Evolutionary conservation across 768 basidiomycete genomes (phyloP).

Genomic region (Fibroporia radiculosa): DNA sequence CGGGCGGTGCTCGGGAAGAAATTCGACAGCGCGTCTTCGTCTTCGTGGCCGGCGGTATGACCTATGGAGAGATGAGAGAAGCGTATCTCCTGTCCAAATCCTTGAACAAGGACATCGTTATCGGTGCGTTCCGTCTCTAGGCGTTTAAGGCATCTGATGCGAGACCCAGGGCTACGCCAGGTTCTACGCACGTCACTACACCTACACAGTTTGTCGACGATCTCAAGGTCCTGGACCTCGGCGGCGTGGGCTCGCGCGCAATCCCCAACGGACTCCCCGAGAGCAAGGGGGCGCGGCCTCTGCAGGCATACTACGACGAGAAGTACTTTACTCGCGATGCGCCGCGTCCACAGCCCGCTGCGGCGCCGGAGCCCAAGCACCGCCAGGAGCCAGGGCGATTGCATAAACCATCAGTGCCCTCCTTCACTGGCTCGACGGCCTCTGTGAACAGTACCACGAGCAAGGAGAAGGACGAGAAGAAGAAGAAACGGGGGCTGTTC

Average conservation of each 20-base stretch:
- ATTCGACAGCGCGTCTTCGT: conserved; percentile 74
- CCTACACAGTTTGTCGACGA: conserved; percentile 84
- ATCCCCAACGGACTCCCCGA: conserved; percentile 63
- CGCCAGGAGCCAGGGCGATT: conserved; percentile 18
- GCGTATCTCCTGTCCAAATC: conserved; percentile 71
- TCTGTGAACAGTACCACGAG: conserved; percentile 15
- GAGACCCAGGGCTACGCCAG: conserved; percentile 31
- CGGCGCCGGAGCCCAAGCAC: conserved; percentile 28
- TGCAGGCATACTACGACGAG: conserved; percentile 76
- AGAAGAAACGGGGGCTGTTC: conserved; percentile 71
- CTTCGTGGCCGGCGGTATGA: conserved; percentile 92
- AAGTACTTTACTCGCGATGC: conserved; percentile 65
- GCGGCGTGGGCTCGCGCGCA: conserved; percentile 75
- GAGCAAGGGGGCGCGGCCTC: conserved; percentile 38
- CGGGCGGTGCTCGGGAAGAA: conserved; percentile 39
- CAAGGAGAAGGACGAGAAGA: conserved; percentile 43
- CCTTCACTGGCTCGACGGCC: conserved; percentile 43
- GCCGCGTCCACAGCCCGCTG: conserved; percentile 40
- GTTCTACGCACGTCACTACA: conserved; percentile 83
- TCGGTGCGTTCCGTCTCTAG: conserved; percentile 50
- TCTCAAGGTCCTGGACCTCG: conserved; percentile 77
- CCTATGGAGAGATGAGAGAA: conserved; percentile 90
- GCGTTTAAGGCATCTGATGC: neutral
- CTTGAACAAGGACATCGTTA: conserved; percentile 82
- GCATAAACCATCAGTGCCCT: conserved; percentile 34